Conservation (phyloP, 2,329 filamentous ascomycete genomes). For the Fusarium cicatricum region DNA sequence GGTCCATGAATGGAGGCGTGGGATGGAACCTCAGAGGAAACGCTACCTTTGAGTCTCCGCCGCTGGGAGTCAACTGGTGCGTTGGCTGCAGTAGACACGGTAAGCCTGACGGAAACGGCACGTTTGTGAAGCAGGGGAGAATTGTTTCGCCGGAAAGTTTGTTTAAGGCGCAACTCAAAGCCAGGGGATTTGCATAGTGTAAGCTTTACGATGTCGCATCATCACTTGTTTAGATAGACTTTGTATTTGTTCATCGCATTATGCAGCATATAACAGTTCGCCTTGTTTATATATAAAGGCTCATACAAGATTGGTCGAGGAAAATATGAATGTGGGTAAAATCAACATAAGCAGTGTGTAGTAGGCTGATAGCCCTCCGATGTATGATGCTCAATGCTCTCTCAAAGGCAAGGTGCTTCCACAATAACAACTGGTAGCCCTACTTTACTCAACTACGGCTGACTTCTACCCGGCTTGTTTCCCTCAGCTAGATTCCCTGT, state of each 20-base stretch:
- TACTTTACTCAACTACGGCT: conserved; percentile 36
- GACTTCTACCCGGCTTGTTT: conserved; percentile 45
- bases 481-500: conserved; percentile 47
- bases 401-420: too few species aligned
- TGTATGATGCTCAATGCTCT: too few species aligned
- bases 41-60: conserved; percentile 21
- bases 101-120: conserved; percentile 13
- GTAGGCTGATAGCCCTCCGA: too few species aligned
- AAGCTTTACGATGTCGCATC: too few species aligned
- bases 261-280: too few species aligned
- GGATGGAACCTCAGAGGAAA: conserved; percentile 29
- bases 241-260: too few species aligned
- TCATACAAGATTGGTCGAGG: too few species aligned
- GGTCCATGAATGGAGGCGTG: conserved; percentile 37
- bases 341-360: too few species aligned
- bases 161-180: conserved; percentile 21
- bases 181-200: conserved; percentile 4
- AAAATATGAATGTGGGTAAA: too few species aligned
- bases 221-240: too few species aligned
- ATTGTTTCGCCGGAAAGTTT: conserved; percentile 24
- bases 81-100: conserved; percentile 17
- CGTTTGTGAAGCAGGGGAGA: background rate
- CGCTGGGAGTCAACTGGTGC: conserved; percentile 37
- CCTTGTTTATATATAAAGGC: too few species aligned
- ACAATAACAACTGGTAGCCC: too few species aligned